These are phyloP conservation scores for Hortaea werneckii DNA, from an alignment of 2,329 filamentous ascomycete genomes.

Conservation along the genomic window DNA sequence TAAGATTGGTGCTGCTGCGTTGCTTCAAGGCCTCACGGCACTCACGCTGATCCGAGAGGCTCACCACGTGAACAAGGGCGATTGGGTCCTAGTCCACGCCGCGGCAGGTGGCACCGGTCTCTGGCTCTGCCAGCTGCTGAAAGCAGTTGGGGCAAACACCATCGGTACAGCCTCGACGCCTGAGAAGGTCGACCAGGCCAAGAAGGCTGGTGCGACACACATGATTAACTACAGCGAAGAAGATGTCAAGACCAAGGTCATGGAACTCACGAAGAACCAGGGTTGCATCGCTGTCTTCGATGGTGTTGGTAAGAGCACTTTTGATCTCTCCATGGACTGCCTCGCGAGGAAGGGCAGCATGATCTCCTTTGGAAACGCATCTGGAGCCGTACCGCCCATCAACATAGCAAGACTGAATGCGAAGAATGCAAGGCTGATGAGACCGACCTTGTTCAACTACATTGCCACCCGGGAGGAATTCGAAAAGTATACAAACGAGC, in stretches of 20 bases:
- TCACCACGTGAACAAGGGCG: conserved; percentile 58
- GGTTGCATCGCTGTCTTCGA: conserved; percentile 76
- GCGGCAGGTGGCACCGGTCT: conserved; percentile 74
- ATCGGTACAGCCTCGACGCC: conserved; percentile 69
- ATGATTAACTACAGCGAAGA: conserved; percentile 59
- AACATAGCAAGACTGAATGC: conserved; percentile 50
- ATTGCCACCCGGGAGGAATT: conserved; percentile 60
- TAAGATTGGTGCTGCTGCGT: conserved; percentile 54
- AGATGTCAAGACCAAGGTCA: conserved; percentile 48
- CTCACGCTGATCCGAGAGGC: conserved; percentile 69
- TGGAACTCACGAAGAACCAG: conserved; percentile 59
- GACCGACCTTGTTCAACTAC: conserved; percentile 66
- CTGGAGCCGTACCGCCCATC: conserved; percentile 66
- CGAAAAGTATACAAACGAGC: conserved; percentile 57
- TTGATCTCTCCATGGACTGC: conserved; percentile 65
- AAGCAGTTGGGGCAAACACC: conserved; percentile 59
- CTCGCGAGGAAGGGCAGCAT: conserved; percentile 68
- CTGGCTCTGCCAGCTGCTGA: conserved; percentile 65
- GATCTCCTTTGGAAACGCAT: conserved; percentile 72
- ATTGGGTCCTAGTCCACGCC: conserved; percentile 77
- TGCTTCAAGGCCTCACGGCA: conserved; percentile 78
- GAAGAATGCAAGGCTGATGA: conserved; percentile 68
- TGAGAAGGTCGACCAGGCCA: conserved; percentile 63
- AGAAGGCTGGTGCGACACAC: conserved; percentile 59
- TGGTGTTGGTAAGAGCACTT: conserved; percentile 75